Base-by-base conservation (phyloP, 2,329 filamentous ascomycete species). In the Trichoderma koningii region DNA sequence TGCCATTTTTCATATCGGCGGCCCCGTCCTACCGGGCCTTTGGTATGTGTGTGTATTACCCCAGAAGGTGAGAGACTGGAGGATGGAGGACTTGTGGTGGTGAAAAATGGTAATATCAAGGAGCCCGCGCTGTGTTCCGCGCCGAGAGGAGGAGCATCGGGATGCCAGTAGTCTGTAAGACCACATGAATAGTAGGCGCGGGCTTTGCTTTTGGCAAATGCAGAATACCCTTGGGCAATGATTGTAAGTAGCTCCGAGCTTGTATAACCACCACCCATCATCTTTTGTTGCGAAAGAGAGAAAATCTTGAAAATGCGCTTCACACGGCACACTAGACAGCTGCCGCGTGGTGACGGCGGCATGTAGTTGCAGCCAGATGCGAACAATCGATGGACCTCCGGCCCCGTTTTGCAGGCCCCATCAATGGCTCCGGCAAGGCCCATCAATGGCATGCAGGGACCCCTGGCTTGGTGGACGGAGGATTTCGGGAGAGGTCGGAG, bases 1-100 rank as follows among this genome's bases (percentile, higher is more conserved):
- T 23, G 50, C 60, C 60, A 55, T 41, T 62, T 62, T 62, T 62
- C 59, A 53, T 53, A 62, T 53, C 59, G 59, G 59, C 47, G n/a
- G 47, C n/a, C 19, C 59, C 59, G 38, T 62, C 50, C 23, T 15
- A 51, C 30, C n/a, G 30, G 41, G 53, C 53, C 5, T 38, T 38
- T 38, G 34, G 34, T 30, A 30, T 23, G 21, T 34, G 21, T 34
- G 10, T 38, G 34, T 14, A 45, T 21, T 17, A 51, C 34, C 57
- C n/a, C 57, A 61, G 21, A 48, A 38, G 19, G 45, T 19, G 21
- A 34, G n/a, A 50, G 12, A 12, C 30, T 12, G 45, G 23, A 52
- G 9, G 21, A 23, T 23, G 21, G 21, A 23, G 21, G 30, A 9
- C 5, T 10, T 17, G 10, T 42, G 26, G 21, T 52, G 17, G 23